phyloP scores from a whole-genome alignment of 1,284 basidiomycete genomes.

The Sanghuangporus sanghuang region DNA sequence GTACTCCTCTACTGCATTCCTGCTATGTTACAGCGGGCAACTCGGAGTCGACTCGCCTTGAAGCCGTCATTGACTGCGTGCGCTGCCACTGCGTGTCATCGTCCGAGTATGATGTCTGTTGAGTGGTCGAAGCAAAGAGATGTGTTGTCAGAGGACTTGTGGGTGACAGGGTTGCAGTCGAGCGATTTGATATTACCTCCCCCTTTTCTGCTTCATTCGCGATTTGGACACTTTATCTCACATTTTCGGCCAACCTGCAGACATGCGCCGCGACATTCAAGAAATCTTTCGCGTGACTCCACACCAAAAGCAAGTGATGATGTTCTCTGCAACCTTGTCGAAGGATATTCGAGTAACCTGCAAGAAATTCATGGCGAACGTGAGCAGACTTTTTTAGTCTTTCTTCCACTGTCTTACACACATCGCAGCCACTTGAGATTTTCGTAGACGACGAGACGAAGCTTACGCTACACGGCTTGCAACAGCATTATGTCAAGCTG shows the following conservation, averaged over 20 bases:
- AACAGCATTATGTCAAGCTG: conserved; percentile 97
- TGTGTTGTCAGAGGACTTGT: not conserved
- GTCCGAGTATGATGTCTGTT: not conserved
- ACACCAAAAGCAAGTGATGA: conserved; percentile 99
- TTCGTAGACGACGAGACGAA: conserved; percentile 99
- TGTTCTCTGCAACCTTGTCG: conserved; percentile 98
- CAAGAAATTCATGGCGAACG: conserved; percentile 99
- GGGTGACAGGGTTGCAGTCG: not conserved
- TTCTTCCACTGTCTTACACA: conserved; percentile 9
- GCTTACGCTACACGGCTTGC: conserved; percentile 95
- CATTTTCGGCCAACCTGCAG: conserved; percentile 63
- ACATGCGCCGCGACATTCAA: conserved; percentile 99
- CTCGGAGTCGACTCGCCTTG: not conserved
- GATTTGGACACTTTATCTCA: conserved; percentile 59
- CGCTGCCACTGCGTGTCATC: not conserved
- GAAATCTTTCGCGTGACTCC: conserved; percentile 99
- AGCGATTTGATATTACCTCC: conserved; percentile 26
- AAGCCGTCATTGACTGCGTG: not conserved
- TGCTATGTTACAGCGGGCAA: not conserved
- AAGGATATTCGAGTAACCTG: conserved; percentile 98
- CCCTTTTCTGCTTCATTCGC: conserved; percentile 39
- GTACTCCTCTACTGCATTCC: conserved; percentile 1
- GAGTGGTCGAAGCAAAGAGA: conserved; percentile 3
- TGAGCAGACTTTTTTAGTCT: conserved; percentile 38
- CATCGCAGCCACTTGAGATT: conserved; percentile 91